Evolutionary conservation across 305 asterid species (phyloP).

Genomic region (Monarda citriodora): DNA sequence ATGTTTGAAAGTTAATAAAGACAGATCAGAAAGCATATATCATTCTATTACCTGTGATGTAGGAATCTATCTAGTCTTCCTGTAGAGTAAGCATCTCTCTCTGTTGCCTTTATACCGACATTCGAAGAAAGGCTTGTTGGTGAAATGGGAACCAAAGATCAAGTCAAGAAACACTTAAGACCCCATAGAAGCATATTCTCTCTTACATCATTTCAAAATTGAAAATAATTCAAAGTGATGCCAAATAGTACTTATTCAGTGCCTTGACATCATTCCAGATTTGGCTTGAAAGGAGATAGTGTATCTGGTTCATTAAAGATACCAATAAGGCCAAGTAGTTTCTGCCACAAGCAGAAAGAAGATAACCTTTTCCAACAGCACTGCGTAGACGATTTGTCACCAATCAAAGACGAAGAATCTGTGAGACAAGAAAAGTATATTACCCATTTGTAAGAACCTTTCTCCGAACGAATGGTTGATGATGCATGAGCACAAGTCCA

Average conservation of each 20-base stretch:
- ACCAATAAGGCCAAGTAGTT: constrained; percentile 10
- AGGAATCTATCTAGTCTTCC: constrained; percentile 14
- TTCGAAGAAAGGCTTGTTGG: constrained; percentile 19
- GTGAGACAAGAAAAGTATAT: constrained; percentile 4
- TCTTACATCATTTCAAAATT: constrained; percentile 21
- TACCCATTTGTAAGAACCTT: not conserved
- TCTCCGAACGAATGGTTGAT: constrained; percentile 7
- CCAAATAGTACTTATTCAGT: constrained; percentile 12
- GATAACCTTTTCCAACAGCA: constrained; percentile 7
- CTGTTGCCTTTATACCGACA: constrained; percentile 34
- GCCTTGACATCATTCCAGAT: constrained; percentile 15
- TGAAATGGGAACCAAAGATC: constrained; percentile 22
- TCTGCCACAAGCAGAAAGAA: constrained; percentile 8
- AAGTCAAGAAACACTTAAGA: constrained; percentile 22
- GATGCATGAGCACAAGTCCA: constrained; percentile 12
- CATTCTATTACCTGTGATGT: constrained; percentile 12
- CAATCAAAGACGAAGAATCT: not conserved
- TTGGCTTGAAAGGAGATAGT: not conserved
- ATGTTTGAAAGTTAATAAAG: constrained; percentile 8
- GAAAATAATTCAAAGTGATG: constrained; percentile 8
- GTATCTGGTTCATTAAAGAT: constrained; percentile 1
- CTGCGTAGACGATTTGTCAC: constrained; percentile 3
- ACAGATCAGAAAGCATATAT: not conserved
- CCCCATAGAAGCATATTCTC: constrained; percentile 11
- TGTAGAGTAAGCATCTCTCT: constrained; percentile 10